phyloP scores from a whole-genome alignment of 208 protist species.

The Trypanosoma cruzi region DNA sequence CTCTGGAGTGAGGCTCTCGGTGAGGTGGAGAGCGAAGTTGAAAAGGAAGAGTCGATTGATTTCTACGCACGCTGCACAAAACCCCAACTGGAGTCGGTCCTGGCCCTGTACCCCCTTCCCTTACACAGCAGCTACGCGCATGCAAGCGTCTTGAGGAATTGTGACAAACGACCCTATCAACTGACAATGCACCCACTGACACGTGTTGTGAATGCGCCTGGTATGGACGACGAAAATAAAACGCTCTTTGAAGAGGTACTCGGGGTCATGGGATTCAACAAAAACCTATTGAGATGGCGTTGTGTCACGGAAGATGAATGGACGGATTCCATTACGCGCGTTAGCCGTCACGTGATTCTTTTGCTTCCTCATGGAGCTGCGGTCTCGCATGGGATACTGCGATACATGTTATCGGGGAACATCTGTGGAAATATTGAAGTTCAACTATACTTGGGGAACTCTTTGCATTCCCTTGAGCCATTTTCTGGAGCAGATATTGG shows the following conservation, averaged over 20 bases:
- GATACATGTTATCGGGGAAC: slow-evolving; percentile 11
- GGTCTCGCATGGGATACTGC: slow-evolving; percentile 17
- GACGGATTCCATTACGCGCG: slow-evolving; percentile 8
- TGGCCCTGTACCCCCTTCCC: neutral
- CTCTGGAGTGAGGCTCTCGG: slow-evolving; percentile 1
- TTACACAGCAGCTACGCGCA: neutral
- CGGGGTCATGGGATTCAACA: slow-evolving; percentile 5
- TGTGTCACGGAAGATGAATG: slow-evolving; percentile 13
- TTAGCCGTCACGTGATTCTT: slow-evolving; percentile 22
- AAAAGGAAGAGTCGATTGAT: slow-evolving; percentile 18
- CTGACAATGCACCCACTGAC: slow-evolving; percentile 23
- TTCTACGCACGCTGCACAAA: slow-evolving; percentile 26
- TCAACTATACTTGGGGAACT: slow-evolving; percentile 15
- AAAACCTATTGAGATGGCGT: slow-evolving; percentile 6
- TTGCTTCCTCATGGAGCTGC: slow-evolving; percentile 23
- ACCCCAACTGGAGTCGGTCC: slow-evolving; percentile 1
- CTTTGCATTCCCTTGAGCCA: slow-evolving; percentile 15
- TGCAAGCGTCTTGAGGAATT: neutral
- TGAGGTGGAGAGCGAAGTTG: slow-evolving; percentile 24
- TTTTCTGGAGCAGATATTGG: neutral
- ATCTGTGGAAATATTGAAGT: slow-evolving; percentile 11
- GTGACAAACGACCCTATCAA: neutral
- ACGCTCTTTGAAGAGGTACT: slow-evolving; percentile 28
- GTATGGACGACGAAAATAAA: slow-evolving; percentile 11
- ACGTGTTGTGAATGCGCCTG: slow-evolving; percentile 26